A percentile compares a stretch with the other conserved stretches of the same genome.
phyloP scores from a whole-genome alignment of 177 flowering plant species.

The Vitis hybrid region DNA sequence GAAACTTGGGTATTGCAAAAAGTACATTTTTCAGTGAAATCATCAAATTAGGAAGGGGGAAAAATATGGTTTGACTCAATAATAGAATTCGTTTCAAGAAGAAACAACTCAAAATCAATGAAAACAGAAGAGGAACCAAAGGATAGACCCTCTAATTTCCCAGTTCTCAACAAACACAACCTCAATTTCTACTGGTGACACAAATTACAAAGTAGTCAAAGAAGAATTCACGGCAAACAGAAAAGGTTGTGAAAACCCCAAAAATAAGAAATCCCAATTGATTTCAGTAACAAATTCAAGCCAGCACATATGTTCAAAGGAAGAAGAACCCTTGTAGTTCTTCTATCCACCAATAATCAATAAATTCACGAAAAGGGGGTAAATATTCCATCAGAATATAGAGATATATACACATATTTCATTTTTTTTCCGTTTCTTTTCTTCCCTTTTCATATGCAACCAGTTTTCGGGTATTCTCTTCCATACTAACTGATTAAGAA shows the following conservation, averaged over 20 bases:
- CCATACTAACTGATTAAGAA: slow-evolving; percentile 9
- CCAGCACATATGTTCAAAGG: slow-evolving; percentile 6
- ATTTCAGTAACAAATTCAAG: slow-evolving; percentile 16
- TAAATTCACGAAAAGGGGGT: slow-evolving; percentile 2
- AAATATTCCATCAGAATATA: not conserved
- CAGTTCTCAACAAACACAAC: slow-evolving; percentile 9
- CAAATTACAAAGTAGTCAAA: slow-evolving; percentile 8
- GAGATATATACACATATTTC: slow-evolving; percentile 3
- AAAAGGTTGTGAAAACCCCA: not conserved
- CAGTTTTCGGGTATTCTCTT: slow-evolving; percentile 12
- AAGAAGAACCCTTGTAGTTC: slow-evolving; percentile 1
- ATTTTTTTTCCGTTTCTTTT: not conserved
- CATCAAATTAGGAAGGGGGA: not conserved
- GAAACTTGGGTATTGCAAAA: not conserved
- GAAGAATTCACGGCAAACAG: slow-evolving; percentile 4
- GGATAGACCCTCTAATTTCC: not conserved
- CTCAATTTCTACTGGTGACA: slow-evolving; percentile 7
- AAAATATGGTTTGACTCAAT: slow-evolving; percentile 4
- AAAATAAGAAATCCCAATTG: not conserved
- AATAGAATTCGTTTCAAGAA: not conserved
- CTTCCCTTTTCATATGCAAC: slow-evolving; percentile 1
- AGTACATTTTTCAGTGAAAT: slow-evolving; percentile 1
- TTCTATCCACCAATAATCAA: not conserved
- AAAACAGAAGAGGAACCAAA: not conserved
- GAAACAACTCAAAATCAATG: slow-evolving; percentile 3